Evolutionary conservation across 129 eudicot genomes (phyloP).

Genomic region (Pseudognaphalium luteoalbum): DNA sequence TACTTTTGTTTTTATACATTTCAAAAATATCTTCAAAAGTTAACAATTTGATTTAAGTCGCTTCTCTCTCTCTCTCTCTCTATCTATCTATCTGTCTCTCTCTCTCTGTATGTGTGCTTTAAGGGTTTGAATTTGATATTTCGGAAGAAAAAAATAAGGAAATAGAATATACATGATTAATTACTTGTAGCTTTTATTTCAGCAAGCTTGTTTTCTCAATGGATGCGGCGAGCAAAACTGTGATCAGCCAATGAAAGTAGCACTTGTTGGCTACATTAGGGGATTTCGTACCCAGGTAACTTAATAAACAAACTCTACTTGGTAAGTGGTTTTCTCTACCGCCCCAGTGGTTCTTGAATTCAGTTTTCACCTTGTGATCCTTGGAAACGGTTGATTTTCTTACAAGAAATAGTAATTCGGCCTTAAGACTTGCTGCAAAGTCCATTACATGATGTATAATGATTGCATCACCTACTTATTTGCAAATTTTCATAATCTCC

Average conservation of each 20-base stretch:
- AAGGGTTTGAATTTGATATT: background rate
- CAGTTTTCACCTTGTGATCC: background rate
- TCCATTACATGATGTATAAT: background rate
- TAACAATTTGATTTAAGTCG: background rate
- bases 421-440: background rate
- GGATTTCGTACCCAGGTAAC: constrained; percentile 58
- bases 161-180: background rate
- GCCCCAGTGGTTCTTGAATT: background rate
- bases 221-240: constrained; percentile 28
- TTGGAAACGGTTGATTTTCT: background rate
- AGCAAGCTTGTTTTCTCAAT: constrained; percentile 47
- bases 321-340: background rate
- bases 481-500: background rate
- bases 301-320: background rate
- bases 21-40: background rate
- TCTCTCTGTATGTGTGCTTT: background rate
- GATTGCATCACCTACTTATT: background rate
- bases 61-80: background rate
- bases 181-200: constrained; percentile 24
- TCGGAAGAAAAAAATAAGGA: background rate
- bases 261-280: constrained; percentile 70
- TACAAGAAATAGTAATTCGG: background rate
- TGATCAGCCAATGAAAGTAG: constrained; percentile 41
- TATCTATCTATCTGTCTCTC: background rate
- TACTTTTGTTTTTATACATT: background rate